phyloP scores from a whole-genome alignment of 805 yeast species.

The Metschnikowia baotianmanensis region DNA sequence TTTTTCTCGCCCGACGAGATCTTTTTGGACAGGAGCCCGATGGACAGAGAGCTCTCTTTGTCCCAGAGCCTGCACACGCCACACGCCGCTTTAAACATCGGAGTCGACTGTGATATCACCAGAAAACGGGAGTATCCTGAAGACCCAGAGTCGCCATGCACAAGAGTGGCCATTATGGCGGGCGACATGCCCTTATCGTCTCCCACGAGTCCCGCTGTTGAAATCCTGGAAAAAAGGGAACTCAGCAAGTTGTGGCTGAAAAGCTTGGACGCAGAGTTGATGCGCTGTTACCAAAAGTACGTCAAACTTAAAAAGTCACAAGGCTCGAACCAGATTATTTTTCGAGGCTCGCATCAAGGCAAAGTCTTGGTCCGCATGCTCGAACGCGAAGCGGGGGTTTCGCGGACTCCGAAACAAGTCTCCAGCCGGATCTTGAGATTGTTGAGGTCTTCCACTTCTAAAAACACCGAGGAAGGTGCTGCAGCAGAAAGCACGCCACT shows the following conservation, averaged over 20 bases:
- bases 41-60: conserved; percentile 2
- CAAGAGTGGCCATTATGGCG: conserved; percentile 35
- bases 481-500: conserved; percentile 10
- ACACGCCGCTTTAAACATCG: not conserved
- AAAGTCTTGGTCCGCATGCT: conserved; percentile 42
- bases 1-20: conserved; percentile 37
- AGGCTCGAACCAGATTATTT: conserved; percentile 20
- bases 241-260: conserved; percentile 32
- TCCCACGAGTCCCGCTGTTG: conserved; percentile 1
- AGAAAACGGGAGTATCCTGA: conserved; percentile 8
- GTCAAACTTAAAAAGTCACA: conserved; percentile 30
- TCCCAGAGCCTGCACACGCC: not conserved
- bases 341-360: conserved; percentile 36
- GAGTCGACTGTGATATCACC: not conserved
- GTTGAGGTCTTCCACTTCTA: conserved; percentile 4
- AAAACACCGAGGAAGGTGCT: not conserved
- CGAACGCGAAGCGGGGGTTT: conserved; percentile 33
- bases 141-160: conserved; percentile 32
- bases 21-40: conserved; percentile 7
- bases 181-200: conserved; percentile 30
- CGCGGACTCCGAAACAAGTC: conserved; percentile 39
- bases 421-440: conserved; percentile 16
- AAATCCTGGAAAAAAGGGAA: not conserved
- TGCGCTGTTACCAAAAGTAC: conserved; percentile 36
- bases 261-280: conserved; percentile 34